Base-by-base conservation (phyloP, 2,329 filamentous ascomycete species). In the Ophiostoma piceae region DNA sequence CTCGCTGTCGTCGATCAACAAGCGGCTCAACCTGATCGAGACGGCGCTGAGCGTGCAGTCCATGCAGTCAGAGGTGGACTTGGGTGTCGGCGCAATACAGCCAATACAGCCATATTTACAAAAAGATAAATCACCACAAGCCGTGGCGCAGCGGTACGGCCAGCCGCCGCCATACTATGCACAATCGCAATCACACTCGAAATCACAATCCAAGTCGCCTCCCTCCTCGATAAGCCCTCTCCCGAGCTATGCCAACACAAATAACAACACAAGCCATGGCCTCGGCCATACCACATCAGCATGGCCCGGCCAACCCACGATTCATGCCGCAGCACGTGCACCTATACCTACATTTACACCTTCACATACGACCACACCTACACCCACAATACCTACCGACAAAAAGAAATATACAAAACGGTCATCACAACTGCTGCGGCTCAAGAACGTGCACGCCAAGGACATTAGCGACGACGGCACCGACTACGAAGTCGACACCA, bases 21-120 rank as follows among this genome's bases (percentile, higher is more conserved):
- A 43, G 29, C 67, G 67, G 9, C 67, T 68, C 51, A 54, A 62
- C 19, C 47, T 54, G 4, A 68, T 68, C 26, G 67, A 68, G 47
- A 68, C 26, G 11, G 43, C 67, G 14, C 51, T 68, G 14, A 37
- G 51, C 29, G 22, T 14, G 29, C 43, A 60, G 6, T 41, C 16
- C 29, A 12, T 14, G 29, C 43, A 60, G 6, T 41, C 16, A 11
- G 22, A 32, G 5, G 41, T n/a, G 2, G 26, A 5, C 35, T 35
- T 35, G 35, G 8, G 35, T 35, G 35, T 35, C 8, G 35, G 35
- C 1, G 35, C 35, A 6, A 35, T 66, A 12, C 64, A 41, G 35
- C 62, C 35, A 64, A 1, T n/a, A 16, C 3, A 19, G n/a, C 7
- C 11, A 29, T 29, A 29, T 29, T 1, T 29, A 29, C 26, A 29